Evolutionary conservation across 1,284 basidiomycete genomes (phyloP).

Genomic region (Boletus smithii): DNA sequence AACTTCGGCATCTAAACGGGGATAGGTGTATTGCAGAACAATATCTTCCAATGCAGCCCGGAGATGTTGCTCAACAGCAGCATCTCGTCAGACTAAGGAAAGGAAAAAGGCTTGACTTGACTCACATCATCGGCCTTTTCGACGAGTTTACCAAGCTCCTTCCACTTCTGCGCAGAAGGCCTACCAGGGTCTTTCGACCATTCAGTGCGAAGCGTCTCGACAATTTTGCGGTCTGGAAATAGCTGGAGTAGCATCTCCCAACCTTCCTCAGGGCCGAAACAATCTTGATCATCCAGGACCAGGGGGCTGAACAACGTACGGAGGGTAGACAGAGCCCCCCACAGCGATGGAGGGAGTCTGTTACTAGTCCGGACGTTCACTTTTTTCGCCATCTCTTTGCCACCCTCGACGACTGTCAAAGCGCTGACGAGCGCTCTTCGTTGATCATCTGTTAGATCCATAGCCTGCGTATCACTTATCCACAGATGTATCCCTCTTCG

Average conservation of each 20-base stretch:
- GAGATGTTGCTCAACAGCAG: slow-evolving; percentile 35
- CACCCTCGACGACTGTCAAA: slow-evolving; percentile 83
- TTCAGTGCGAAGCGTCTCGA: slow-evolving; percentile 47
- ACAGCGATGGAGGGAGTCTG: slow-evolving; percentile 65
- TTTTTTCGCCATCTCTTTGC: slow-evolving; percentile 82
- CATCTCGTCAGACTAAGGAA: slow-evolving; percentile 5
- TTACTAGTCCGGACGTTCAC: slow-evolving; percentile 63
- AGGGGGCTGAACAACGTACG: slow-evolving; percentile 61
- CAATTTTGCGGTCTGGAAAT: slow-evolving; percentile 62
- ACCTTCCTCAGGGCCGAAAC: slow-evolving; percentile 70
- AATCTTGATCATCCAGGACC: slow-evolving; percentile 84
- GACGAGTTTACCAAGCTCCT: slow-evolving; percentile 52
- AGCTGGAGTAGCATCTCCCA: slow-evolving; percentile 76
- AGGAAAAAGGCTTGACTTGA: neutral
- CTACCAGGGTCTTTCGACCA: slow-evolving; percentile 63
- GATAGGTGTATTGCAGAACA: slow-evolving; percentile 93
- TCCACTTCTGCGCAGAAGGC: slow-evolving; percentile 71
- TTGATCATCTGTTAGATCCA: slow-evolving; percentile 90
- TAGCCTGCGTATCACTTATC: slow-evolving; percentile 89
- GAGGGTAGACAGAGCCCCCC: slow-evolving; percentile 51
- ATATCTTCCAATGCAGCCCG: slow-evolving; percentile 74
- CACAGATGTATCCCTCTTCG: slow-evolving; percentile 98
- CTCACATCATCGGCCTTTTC: slow-evolving; percentile 28
- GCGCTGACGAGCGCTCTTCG: slow-evolving; percentile 83
- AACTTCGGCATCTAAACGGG: slow-evolving; percentile 94